These are phyloP conservation scores for Diaporthe sp. DNA, from an alignment of 2,329 filamentous ascomycete genomes.

Conservation along the genomic window DNA sequence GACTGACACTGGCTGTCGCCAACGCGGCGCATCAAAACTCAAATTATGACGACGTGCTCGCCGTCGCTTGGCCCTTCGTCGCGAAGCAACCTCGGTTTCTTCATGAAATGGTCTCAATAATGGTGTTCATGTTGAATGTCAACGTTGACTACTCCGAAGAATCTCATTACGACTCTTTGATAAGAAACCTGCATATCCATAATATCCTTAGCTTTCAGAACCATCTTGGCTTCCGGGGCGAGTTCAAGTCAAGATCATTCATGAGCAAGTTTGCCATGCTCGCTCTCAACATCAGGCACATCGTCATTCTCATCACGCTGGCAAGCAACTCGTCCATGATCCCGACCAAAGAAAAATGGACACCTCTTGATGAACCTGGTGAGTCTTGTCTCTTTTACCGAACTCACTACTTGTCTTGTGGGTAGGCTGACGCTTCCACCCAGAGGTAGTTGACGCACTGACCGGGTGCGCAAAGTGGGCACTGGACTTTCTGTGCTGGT, in stretches of 20 bases:
- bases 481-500: slow-evolving; percentile 74
- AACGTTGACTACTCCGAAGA: slow-evolving; percentile 87
- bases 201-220: slow-evolving; percentile 83
- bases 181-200: slow-evolving; percentile 79
- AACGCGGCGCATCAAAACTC: slow-evolving; percentile 56
- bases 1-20: slow-evolving; percentile 64
- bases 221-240: slow-evolving; percentile 78
- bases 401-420: not conserved
- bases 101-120: slow-evolving; percentile 71
- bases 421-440: not conserved
- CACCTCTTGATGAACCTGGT: slow-evolving; percentile 73
- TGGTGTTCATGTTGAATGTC: slow-evolving; percentile 76
- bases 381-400: slow-evolving; percentile 41
- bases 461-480: slow-evolving; percentile 83
- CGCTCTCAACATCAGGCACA: slow-evolving; percentile 79
- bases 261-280: slow-evolving; percentile 80
- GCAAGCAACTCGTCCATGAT: slow-evolving; percentile 66
- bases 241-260: slow-evolving; percentile 70
- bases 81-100: slow-evolving; percentile 62
- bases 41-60: slow-evolving; percentile 78
- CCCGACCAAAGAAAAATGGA: slow-evolving; percentile 64
- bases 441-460: slow-evolving; percentile 78
- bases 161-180: slow-evolving; percentile 74
- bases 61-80: slow-evolving; percentile 67
- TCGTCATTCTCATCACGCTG: slow-evolving; percentile 73